Evolutionary conservation across 2,329 filamentous ascomycete genomes (phyloP), one percentile per base, ranked within the genome.

Genomic region (Pyrenophora seminiperda): DNA sequence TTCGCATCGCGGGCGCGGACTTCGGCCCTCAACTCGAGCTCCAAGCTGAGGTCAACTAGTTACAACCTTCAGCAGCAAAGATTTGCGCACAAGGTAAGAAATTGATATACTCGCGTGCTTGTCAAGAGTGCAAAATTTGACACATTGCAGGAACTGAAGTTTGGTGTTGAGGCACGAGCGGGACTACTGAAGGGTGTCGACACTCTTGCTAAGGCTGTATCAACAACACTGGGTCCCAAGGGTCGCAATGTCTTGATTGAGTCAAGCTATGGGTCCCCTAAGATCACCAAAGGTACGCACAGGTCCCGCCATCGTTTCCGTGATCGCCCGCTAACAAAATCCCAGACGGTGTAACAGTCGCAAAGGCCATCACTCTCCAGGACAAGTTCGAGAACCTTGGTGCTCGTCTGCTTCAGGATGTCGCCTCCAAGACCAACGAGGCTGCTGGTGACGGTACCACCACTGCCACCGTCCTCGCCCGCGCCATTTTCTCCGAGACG

Each of bases 351-450:
- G 78, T 81, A 32, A 80, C 78, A 31, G 78, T 81, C 59, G 78
- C 77, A 52, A 93, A 88, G 79, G 91, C 93, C 59, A 89, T 99
- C 71, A 85, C 84, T 59, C 86, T 99, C 62, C 87, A 99, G 83
- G 94, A 99, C 84, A 97, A 97, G 81, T 99, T 97, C 78, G 94
- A 99, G 82, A 99, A 99, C 83, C 90, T 99, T 67, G 94, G 94
- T 76, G 94, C 94, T 70, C 89, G 90, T 73, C 86, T 99, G 63
- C 86, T 99, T 66, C 92, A 97, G 80, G 94, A 99, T 77, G 94
- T 99, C 65, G 94, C 94, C 70, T 94, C 90, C 73, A 99, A 99
- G 87, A 99, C 94, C 74, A 99, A 99, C 83, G 94, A 99, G 81
- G 87, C 91, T 66, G 94, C 94, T 64, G 94, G 94, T 88, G 94